Evolutionary conservation across 495 filamentous ascomycete species (phyloP).

Genomic region (Neurospora africana): DNA sequence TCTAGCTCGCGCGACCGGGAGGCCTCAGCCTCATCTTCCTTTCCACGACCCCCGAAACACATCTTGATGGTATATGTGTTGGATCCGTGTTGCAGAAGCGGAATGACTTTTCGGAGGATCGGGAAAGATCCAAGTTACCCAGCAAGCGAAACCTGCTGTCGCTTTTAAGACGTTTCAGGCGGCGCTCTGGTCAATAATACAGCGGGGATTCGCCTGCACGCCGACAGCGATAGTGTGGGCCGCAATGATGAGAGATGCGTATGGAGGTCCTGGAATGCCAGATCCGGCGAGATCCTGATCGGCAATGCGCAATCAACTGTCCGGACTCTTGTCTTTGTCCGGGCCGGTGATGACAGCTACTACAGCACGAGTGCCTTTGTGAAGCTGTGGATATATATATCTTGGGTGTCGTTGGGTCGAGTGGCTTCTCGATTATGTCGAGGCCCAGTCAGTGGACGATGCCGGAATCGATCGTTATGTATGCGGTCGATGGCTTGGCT

Average conservation of each 20-base stretch:
- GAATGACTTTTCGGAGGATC: neutral
- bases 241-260: neutral
- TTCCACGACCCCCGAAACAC: slow-evolving; percentile 51
- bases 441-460: neutral
- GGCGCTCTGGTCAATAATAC: neutral
- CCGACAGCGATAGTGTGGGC: neutral
- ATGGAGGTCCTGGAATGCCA: neutral
- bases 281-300: neutral
- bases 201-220: neutral
- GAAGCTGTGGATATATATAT: neutral
- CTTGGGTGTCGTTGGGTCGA: neutral
- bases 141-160: neutral
- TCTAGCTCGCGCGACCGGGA: slow-evolving; percentile 60
- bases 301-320: neutral
- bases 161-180: neutral
- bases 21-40: slow-evolving; percentile 36
- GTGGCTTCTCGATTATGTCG: neutral
- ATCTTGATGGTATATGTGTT: slow-evolving; percentile 30
- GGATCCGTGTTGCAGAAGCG: neutral
- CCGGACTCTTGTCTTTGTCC: neutral
- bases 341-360: neutral
- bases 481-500: neutral
- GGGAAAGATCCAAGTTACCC: neutral
- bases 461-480: neutral
- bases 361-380: neutral